A percentile compares a stretch with the other conserved stretches of the same genome.
Evolutionary conservation across 352 stramenopile genomes (phyloP).

Genomic region (Phytopythium boreale): DNA sequence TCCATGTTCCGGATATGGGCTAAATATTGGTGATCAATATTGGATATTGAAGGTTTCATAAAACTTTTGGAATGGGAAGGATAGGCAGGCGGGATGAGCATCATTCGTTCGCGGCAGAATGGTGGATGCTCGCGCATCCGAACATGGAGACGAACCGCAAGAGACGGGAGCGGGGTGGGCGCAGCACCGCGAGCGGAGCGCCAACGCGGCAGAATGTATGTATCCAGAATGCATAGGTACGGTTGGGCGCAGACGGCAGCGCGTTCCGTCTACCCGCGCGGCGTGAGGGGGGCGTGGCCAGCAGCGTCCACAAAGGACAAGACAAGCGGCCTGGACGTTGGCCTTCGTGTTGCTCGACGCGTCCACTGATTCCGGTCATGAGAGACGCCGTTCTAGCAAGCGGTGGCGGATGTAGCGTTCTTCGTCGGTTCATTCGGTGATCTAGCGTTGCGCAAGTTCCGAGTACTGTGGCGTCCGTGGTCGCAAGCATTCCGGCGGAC

Average conservation of each 20-base stretch:
- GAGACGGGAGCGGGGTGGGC: not conserved
- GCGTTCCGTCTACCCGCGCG: no score
- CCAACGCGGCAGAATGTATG: no score
- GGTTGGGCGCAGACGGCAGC: no score
- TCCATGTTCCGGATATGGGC: not conserved
- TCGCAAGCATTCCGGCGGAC: not conserved
- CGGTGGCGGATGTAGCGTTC: not conserved
- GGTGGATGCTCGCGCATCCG: slow-evolving; percentile 5
- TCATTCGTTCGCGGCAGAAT: not conserved
- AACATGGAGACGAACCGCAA: slow-evolving; percentile 4
- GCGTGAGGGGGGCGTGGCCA: no score
- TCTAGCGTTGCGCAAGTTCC: not conserved
- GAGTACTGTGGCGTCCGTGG: not conserved
- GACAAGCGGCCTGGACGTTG: no score
- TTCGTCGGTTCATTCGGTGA: not conserved
- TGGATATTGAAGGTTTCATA: not conserved
- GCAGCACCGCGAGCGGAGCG: no score
- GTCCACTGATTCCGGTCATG: no score
- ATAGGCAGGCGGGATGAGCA: not conserved
- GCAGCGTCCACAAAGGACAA: no score
- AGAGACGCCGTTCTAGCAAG: not conserved
- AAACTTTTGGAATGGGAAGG: not conserved
- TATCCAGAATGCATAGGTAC: not conserved
- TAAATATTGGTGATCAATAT: slow-evolving; percentile 1
- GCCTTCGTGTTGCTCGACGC: no score